A percentile compares a stretch with the other conserved stretches of the same genome.
Conservation (phyloP, 2,329 filamentous ascomycete genomes). For the Zymoseptoria pseudotritici region DNA sequence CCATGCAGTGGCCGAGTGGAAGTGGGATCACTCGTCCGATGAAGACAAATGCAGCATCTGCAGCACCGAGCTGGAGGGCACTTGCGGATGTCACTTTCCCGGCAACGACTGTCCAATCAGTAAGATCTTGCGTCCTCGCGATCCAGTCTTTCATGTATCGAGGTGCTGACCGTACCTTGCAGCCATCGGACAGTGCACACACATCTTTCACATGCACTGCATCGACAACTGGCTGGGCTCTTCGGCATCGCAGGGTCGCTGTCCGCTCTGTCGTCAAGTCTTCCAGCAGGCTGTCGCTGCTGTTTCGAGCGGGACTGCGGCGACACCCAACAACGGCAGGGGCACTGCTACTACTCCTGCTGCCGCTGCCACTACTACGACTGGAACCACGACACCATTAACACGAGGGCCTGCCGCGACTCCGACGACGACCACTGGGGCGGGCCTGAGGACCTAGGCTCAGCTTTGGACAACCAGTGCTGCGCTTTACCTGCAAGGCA, state of each 20-base stretch:
- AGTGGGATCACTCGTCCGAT: slow-evolving; percentile 85
- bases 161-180: slow-evolving; percentile 6
- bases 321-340: background rate
- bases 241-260: slow-evolving; percentile 85
- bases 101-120: slow-evolving; percentile 90
- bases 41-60: slow-evolving; percentile 93
- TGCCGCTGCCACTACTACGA: background rate
- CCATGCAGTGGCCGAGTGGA: slow-evolving; percentile 92
- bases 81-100: slow-evolving; percentile 95
- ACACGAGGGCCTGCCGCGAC: background rate
- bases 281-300: slow-evolving; percentile 15
- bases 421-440: background rate
- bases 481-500: background rate
- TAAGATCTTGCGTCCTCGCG: slow-evolving; percentile 41
- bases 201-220: slow-evolving; percentile 99
- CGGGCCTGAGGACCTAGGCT: background rate
- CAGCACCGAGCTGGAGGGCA: slow-evolving; percentile 94
- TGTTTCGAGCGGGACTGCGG: background rate
- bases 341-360: background rate
- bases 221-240: slow-evolving; percentile 95
- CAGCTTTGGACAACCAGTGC: background rate
- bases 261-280: slow-evolving; percentile 94
- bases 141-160: slow-evolving; percentile 11
- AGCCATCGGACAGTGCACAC: slow-evolving; percentile 95
- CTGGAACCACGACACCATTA: background rate